Conservation (phyloP, 2,329 filamentous ascomycete species). For the Fusarium nodosum region DNA sequence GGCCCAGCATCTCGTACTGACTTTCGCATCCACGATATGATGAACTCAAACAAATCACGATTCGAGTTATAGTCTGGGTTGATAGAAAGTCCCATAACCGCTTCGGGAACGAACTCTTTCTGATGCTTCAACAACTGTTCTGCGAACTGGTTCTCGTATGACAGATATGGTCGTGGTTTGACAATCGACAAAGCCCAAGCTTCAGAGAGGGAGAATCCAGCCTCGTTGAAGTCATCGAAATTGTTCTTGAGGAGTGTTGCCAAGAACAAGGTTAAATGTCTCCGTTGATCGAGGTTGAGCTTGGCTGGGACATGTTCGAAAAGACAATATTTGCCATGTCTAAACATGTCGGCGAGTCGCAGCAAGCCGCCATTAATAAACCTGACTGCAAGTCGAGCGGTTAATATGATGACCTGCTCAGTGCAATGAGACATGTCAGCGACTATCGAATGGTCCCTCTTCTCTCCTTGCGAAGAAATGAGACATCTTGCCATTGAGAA, state of each 20-base stretch:
- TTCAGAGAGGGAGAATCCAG: constrained; percentile 61
- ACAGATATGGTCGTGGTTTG: constrained; percentile 62
- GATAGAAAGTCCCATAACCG: constrained; percentile 54
- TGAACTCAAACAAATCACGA: constrained; percentile 63
- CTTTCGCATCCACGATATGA: constrained; percentile 65
- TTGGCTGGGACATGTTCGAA: constrained; percentile 61
- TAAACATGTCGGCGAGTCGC: constrained; percentile 62
- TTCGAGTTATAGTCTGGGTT: constrained; percentile 64
- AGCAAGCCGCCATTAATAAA: constrained; percentile 62
- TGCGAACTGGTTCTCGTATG: constrained; percentile 65
- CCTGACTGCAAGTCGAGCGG: constrained; percentile 61
- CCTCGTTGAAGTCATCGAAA: constrained; percentile 62
- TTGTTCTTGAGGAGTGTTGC: constrained; percentile 62
- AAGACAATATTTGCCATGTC: constrained; percentile 62
- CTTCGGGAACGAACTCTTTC: constrained; percentile 60
- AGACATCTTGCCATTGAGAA: constrained; percentile 63
- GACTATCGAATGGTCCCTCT: constrained; percentile 23
- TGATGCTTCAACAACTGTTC: constrained; percentile 60
- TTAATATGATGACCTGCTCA: constrained; percentile 61
- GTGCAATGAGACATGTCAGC: constrained; percentile 53
- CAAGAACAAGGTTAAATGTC: constrained; percentile 65
- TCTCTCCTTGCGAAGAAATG: constrained; percentile 45
- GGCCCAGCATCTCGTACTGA: constrained; percentile 58
- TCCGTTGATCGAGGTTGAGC: constrained; percentile 59
- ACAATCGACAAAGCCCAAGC: constrained; percentile 68